phyloP scores from a whole-genome alignment of 352 stramenopile genomes.

The Peronospora destructor region DNA sequence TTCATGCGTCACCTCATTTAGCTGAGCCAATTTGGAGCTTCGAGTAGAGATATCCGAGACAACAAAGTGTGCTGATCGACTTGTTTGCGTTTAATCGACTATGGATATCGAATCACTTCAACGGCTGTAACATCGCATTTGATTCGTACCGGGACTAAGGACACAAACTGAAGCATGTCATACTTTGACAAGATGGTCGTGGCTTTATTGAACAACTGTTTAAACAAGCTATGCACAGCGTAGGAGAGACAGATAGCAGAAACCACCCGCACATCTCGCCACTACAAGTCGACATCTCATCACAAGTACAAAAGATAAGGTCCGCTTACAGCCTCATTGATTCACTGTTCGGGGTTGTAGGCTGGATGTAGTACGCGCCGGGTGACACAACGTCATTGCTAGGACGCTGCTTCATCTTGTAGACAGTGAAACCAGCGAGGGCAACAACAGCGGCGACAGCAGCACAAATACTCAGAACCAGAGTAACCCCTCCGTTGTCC shows the following conservation, averaged over 20 bases:
- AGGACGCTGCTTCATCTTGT: conserved; percentile 26
- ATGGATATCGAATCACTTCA: no score
- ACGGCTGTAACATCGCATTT: no score
- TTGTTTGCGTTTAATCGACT: no score
- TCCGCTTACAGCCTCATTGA: conserved; percentile 23
- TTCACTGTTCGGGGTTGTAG: conserved; percentile 11
- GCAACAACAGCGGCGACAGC: conserved; percentile 30
- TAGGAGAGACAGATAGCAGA: neutral
- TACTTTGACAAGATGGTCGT: conserved; percentile 10
- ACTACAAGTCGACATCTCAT: conserved; percentile 8
- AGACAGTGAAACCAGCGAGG: conserved; percentile 31
- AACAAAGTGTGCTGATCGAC: no score
- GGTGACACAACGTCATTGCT: conserved; percentile 18
- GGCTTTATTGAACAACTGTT: conserved; percentile 18
- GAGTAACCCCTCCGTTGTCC: neutral
- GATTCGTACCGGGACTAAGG: no score
- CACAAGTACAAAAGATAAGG: conserved; percentile 25
- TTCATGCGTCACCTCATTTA: neutral
- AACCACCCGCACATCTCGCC: neutral
- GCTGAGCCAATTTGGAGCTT: neutral
- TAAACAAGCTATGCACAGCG: conserved; percentile 27
- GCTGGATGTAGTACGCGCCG: conserved; percentile 25
- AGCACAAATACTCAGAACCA: conserved; percentile 9
- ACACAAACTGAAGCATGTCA: no score
- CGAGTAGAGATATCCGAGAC: no score